phyloP scores from a whole-genome alignment of 164 flowering plant species.

The Taxillus chinensis region DNA sequence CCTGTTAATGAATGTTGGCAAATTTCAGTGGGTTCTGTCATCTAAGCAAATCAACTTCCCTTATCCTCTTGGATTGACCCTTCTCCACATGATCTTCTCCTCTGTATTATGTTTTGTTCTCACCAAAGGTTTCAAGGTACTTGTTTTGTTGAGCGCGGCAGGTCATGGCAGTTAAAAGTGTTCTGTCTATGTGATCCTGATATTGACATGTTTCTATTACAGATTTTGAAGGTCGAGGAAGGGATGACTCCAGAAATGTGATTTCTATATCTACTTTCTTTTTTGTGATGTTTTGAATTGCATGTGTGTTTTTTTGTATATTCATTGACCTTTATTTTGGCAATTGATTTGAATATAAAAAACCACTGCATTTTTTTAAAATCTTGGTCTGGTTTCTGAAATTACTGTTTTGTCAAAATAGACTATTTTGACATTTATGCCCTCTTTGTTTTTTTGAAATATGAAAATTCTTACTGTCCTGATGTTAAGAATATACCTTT shows the following conservation, averaged over 20 bases:
- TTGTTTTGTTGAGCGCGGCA: not conserved
- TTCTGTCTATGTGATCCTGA: conserved; percentile 6
- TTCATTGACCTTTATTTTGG: not conserved
- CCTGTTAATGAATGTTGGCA: not conserved
- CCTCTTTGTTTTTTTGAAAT: too few relatives aligned
- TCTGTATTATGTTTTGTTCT: conserved; percentile 79
- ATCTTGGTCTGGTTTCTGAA: too few relatives aligned
- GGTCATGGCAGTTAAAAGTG: not conserved
- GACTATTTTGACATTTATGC: too few relatives aligned
- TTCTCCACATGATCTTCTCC: conserved; percentile 96
- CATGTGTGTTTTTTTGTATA: not conserved
- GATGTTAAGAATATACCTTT: too few relatives aligned
- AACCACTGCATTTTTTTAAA: too few relatives aligned
- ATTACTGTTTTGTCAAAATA: too few relatives aligned
- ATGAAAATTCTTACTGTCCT: too few relatives aligned
- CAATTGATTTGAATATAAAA: too few relatives aligned
- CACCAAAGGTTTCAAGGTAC: conserved; percentile 83
- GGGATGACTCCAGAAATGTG: conserved; percentile 94
- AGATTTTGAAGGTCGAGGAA: conserved; percentile 83
- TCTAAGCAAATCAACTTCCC: conserved; percentile 96
- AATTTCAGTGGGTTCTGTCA: conserved; percentile 93
- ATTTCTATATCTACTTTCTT: conserved; percentile 20
- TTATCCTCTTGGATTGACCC: conserved; percentile 89
- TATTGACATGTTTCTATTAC: conserved; percentile 12
- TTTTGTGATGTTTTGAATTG: not conserved